Conservation (phyloP, 164 flowering plant genomes). For the Umbilicus rupestris region DNA sequence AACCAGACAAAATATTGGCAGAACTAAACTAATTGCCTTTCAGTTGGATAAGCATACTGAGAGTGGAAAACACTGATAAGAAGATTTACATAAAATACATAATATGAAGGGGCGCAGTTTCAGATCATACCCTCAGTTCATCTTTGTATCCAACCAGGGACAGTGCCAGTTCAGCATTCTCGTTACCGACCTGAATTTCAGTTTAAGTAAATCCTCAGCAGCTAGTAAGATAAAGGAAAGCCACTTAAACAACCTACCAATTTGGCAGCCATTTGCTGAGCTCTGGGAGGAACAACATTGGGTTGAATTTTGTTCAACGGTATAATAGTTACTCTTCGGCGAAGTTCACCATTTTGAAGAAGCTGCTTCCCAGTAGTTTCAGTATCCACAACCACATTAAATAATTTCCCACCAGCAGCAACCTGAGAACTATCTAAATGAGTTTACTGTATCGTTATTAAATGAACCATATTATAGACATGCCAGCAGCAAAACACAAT, state of each 20-base stretch:
- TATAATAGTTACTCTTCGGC: constrained; percentile 85
- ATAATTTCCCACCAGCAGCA: constrained; percentile 90
- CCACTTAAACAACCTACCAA: constrained; percentile 38
- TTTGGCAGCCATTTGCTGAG: constrained; percentile 62
- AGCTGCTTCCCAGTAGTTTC: constrained; percentile 87
- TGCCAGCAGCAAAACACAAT: background rate
- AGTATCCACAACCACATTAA: constrained; percentile 88
- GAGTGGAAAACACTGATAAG: background rate
- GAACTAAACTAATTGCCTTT: background rate
- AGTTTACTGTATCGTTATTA: background rate
- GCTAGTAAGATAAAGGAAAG: background rate
- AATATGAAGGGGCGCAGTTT: background rate
- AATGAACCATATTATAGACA: background rate
- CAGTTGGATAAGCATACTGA: too few species aligned
- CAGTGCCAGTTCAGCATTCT: constrained; percentile 83
- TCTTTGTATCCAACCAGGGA: constrained; percentile 83
- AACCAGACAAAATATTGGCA: background rate
- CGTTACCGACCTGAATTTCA: constrained; percentile 69
- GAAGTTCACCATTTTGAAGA: constrained; percentile 73
- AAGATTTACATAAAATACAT: background rate
- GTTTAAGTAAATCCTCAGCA: background rate
- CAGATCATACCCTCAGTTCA: constrained; percentile 56
- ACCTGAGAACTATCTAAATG: constrained; percentile 38
- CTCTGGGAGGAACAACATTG: constrained; percentile 37
- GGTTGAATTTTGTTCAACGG: constrained; percentile 85